Evolutionary conservation across 768 basidiomycete genomes (phyloP).

Genomic region (Multifurca ochricompacta): DNA sequence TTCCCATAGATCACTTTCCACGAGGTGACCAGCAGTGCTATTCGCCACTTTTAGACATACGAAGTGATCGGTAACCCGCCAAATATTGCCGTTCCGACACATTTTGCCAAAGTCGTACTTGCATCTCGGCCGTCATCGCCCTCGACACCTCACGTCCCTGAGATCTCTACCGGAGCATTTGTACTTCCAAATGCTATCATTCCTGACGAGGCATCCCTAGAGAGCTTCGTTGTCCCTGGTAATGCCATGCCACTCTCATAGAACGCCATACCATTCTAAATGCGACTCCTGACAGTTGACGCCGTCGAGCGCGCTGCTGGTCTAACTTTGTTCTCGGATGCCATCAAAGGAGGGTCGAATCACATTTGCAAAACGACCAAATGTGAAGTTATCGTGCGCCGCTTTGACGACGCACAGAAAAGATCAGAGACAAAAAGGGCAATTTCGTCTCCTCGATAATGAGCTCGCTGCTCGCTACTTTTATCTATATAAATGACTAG

Average conservation of each 20-base stretch:
- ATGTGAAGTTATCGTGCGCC: slow-evolving; percentile 80
- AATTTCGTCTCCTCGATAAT: slow-evolving; percentile 38
- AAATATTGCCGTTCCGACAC: slow-evolving; percentile 89
- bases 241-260: slow-evolving; percentile 22
- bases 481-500: no score
- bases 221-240: slow-evolving; percentile 81
- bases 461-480: neutral
- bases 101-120: slow-evolving; percentile 94
- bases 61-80: slow-evolving; percentile 94
- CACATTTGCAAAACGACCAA: slow-evolving; percentile 85
- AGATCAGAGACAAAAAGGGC: slow-evolving; percentile 44
- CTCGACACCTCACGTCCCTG: slow-evolving; percentile 56
- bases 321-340: slow-evolving; percentile 77
- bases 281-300: slow-evolving; percentile 51
- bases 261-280: slow-evolving; percentile 1
- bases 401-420: slow-evolving; percentile 88
- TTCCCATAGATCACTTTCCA: neutral
- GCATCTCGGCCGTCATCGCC: slow-evolving; percentile 69
- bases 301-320: slow-evolving; percentile 88
- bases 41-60: slow-evolving; percentile 49
- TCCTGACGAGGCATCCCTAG: slow-evolving; percentile 71
- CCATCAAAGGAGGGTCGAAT: slow-evolving; percentile 63
- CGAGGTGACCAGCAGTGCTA: neutral
- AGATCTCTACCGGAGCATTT: slow-evolving; percentile 87
- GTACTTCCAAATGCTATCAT: slow-evolving; percentile 94